phyloP scores from a whole-genome alignment of 2,329 filamentous ascomycete genomes.

The Hymenoscyphus albidus region DNA sequence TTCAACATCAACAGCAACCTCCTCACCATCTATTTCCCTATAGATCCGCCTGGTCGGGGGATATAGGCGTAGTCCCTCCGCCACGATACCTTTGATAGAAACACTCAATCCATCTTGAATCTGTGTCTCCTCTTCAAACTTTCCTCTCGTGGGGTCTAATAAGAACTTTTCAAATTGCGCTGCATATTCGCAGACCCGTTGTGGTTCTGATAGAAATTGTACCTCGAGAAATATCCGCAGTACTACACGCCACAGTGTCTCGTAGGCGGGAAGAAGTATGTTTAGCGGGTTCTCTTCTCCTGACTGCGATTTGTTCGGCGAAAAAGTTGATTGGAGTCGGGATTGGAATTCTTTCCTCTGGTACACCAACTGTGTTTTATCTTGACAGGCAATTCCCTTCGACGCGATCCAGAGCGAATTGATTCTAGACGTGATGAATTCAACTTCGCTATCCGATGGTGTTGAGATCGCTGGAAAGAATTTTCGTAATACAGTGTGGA shows the following conservation, averaged over 20 bases:
- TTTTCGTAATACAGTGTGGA: constrained; percentile 13
- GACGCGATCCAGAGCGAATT: constrained; percentile 18
- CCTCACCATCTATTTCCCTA: background rate
- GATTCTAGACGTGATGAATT: constrained; percentile 15
- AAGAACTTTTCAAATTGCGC: background rate
- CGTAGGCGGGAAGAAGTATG: constrained; percentile 20
- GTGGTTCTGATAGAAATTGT: constrained; percentile 7
- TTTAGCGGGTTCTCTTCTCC: constrained; percentile 15
- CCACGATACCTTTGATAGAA: constrained; percentile 13
- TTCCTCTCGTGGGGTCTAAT: background rate
- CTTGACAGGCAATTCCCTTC: background rate
- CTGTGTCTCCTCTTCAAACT: background rate
- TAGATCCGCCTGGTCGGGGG: constrained; percentile 22
- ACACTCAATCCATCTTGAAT: background rate
- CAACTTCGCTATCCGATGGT: constrained; percentile 11
- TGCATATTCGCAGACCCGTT: background rate
- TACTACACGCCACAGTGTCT: constrained; percentile 16
- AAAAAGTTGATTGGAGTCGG: background rate
- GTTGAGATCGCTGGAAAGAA: constrained; percentile 14
- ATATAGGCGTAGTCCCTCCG: constrained; percentile 21
- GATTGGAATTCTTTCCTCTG: background rate
- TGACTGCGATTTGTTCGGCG: background rate
- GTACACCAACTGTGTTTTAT: background rate
- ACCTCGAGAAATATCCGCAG: constrained; percentile 19
- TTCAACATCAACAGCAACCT: constrained; percentile 18